Percentiles rank a stretch among this genome's conserved stretches.
Conservation (phyloP, 495 filamentous ascomycete species). For the Podospora conica region DNA sequence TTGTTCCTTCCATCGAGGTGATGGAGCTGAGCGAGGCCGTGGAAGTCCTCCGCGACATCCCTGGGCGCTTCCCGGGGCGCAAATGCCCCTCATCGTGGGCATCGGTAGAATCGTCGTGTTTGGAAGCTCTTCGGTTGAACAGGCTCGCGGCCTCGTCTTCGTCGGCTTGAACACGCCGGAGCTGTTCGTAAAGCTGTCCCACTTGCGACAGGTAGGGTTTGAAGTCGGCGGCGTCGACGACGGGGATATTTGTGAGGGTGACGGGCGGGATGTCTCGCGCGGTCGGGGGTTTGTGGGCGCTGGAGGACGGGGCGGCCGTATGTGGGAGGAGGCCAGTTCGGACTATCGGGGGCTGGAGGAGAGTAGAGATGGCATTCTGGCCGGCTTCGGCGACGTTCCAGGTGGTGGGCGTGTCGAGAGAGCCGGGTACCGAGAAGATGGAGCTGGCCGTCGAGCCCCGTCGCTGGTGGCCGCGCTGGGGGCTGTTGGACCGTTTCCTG, state of each 20-base stretch:
- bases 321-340: constrained; percentile 80
- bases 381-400: constrained; percentile 61
- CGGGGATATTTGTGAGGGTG: constrained; percentile 80
- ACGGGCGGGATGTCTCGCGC: constrained; percentile 92
- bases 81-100: constrained; percentile 42
- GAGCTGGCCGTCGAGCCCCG: constrained; percentile 85
- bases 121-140: constrained; percentile 34
- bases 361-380: constrained; percentile 89
- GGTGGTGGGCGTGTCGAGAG: constrained; percentile 57
- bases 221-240: constrained; percentile 74
- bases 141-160: constrained; percentile 51
- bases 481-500: constrained; percentile 25
- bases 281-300: constrained; percentile 75
- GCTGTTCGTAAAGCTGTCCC: constrained; percentile 72
- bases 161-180: constrained; percentile 66
- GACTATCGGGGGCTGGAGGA: constrained; percentile 84
- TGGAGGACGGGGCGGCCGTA: constrained; percentile 55
- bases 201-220: constrained; percentile 77
- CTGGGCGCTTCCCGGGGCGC: constrained; percentile 36
- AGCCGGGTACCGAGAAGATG: constrained; percentile 68
- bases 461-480: constrained; percentile 34
- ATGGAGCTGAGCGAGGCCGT: constrained; percentile 42
- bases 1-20: constrained; percentile 46
- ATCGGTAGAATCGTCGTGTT: constrained; percentile 46
- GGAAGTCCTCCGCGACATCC: constrained; percentile 37